phyloP scores from a whole-genome alignment of 2,329 filamentous ascomycete species.

The Aureobasidium vineae region DNA sequence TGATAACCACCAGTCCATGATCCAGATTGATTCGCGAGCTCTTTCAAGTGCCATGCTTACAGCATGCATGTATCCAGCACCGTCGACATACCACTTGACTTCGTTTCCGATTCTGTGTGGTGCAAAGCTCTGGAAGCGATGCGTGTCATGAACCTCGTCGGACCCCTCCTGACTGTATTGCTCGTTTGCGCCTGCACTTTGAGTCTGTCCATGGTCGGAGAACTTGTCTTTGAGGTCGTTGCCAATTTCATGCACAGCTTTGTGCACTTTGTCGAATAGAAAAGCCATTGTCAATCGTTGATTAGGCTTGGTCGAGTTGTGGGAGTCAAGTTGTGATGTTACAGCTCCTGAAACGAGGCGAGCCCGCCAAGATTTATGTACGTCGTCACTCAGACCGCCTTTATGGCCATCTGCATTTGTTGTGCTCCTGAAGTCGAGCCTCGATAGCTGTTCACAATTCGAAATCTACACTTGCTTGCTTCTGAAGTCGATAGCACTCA shows the following conservation, averaged over 20 bases:
- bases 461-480: no score
- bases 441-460: background rate
- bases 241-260: constrained; percentile 52
- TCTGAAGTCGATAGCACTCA: background rate
- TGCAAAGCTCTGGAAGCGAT: constrained; percentile 65
- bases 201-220: constrained; percentile 36
- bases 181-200: constrained; percentile 40
- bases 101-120: constrained; percentile 68
- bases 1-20: constrained; percentile 87
- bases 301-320: background rate
- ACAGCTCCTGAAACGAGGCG: background rate
- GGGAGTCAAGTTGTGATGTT: background rate
- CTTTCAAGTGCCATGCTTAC: constrained; percentile 76
- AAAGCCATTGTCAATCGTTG: constrained; percentile 38
- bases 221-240: constrained; percentile 52
- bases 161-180: constrained; percentile 46
- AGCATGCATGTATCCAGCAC: constrained; percentile 80
- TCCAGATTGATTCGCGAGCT: constrained; percentile 75
- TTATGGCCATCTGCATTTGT: background rate
- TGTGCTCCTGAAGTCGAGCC: background rate
- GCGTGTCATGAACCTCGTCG: constrained; percentile 45
- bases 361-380: constrained; percentile 7
- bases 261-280: constrained; percentile 57
- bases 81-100: constrained; percentile 89
- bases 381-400: constrained; percentile 17